Conservation (phyloP, 768 basidiomycete species). For the Tulasnella sp. region DNA sequence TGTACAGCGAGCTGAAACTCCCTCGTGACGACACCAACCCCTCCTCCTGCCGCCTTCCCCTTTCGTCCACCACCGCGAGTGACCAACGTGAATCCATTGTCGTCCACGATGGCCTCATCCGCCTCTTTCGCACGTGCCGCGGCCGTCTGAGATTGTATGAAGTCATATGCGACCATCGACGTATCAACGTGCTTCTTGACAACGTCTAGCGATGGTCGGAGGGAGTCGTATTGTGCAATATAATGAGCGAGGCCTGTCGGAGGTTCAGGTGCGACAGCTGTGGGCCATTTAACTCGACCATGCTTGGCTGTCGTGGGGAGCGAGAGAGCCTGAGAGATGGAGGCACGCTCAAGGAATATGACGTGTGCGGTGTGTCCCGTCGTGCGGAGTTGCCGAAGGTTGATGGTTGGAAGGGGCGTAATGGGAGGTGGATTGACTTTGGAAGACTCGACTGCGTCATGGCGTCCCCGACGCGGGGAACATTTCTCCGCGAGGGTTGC, state of each 20-base stretch:
- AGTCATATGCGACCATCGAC: constrained; percentile 66
- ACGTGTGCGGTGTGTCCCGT: constrained; percentile 65
- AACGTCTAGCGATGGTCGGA: constrained; percentile 64
- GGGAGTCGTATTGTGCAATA: constrained; percentile 43
- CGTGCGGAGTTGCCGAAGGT: constrained; percentile 45
- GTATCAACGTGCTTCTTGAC: constrained; percentile 74
- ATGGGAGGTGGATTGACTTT: constrained; percentile 37
- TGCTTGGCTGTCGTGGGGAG: constrained; percentile 30
- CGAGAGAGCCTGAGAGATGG: constrained; percentile 52
- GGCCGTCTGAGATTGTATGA: constrained; percentile 34
- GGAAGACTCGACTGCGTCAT: constrained; percentile 13
- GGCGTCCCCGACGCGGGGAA: constrained; percentile 17
- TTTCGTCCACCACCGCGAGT: constrained; percentile 77
- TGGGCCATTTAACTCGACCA: constrained; percentile 50
- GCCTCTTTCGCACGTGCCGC: constrained; percentile 57
- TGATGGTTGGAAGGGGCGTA: constrained; percentile 43
- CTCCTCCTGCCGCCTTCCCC: constrained; percentile 78
- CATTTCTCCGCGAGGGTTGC: constrained; percentile 28
- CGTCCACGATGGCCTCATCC: constrained; percentile 84
- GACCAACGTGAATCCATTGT: constrained; percentile 90
- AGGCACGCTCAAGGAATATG: constrained; percentile 57
- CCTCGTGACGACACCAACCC: constrained; percentile 53
- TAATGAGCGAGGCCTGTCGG: constrained; percentile 70
- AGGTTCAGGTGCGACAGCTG: constrained; percentile 36
- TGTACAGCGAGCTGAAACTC: constrained; percentile 32